Evolutionary conservation across 148 eudicot species (phyloP), one percentile per base, ranked within the genome.

Genomic region (Fagopyrum esculentum): DNA sequence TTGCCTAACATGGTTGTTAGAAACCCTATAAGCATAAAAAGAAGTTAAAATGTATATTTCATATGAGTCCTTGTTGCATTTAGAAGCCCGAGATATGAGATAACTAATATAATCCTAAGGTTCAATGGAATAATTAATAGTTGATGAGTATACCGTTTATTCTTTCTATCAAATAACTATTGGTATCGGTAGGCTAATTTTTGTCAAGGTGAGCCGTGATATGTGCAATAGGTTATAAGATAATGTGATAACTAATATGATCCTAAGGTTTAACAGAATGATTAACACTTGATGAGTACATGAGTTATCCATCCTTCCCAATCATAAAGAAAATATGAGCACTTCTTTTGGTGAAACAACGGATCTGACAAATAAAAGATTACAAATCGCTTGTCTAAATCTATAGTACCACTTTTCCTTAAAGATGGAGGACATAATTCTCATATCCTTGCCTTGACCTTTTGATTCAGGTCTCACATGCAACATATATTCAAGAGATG

Each of bases 391-490:
- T 30, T 30, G 35, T 30, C 35, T 30, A 30, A 30, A 1, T 30
- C n/a, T 56, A 9, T 56, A n/a, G n/a, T 26, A 56, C 17, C 61
- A n/a, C 17, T 19, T 22, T n/a, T 49, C 6, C 6, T 9, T 12
- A 49, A 49, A 64, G 70, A 16, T 35, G 29, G 66, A 30, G 45
- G 40, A 61, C 29, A 61, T n/a, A 66, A 66, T 13, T 66, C 46
- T 66, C 7, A 66, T 61, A 40, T 66, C 17, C 71, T 61, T 29
- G 22, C 30, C 3, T 40, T 66, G 71, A 66, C n/a, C 46, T 78
- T 75, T 83, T 71, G 74, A 70, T 75, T 69, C 76, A 94, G 98
- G 98, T 80, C 98, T 94, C 78, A 91, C 97, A 40, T 89, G 90
- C 83, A 96, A 81, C 76, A 82, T 91, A 89, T 90, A 86, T 85